A percentile compares a stretch with the other conserved stretches of the same genome.
Conservation (phyloP, 345 rosid species). For the Aurinia saxatilis region DNA sequence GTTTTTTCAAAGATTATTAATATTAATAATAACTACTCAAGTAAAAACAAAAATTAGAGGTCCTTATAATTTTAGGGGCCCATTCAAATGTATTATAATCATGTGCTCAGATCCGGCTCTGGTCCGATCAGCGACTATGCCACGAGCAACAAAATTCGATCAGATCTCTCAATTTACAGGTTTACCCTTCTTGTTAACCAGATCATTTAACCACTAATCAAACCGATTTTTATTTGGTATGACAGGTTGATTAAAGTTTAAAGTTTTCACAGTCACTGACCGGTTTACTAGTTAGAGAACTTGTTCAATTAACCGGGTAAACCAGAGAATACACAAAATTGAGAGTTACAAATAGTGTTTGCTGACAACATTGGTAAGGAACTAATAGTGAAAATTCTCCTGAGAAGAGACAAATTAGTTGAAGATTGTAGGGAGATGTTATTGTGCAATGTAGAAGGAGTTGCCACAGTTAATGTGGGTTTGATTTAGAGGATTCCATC, state of each 20-base stretch:
- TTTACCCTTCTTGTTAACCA: not conserved
- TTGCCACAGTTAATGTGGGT: constrained; percentile 56
- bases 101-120: too few relatives aligned
- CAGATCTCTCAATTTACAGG: not conserved
- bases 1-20: too few relatives aligned
- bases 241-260: not conserved
- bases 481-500: constrained; percentile 85
- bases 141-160: not conserved
- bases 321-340: not conserved
- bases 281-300: not conserved
- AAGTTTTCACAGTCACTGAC: not conserved
- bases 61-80: too few relatives aligned
- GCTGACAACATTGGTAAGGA: not conserved
- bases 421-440: not conserved
- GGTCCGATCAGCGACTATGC: not conserved
- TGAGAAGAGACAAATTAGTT: not conserved
- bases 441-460: constrained; percentile 55
- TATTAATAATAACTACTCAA: too few relatives aligned
- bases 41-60: too few relatives aligned
- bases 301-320: not conserved
- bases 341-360: not conserved
- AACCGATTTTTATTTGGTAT: constrained; percentile 7
- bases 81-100: too few relatives aligned
- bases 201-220: not conserved
- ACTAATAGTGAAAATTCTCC: not conserved